Evolutionary conservation across 331 rosid species (phyloP).

Genomic region (Telfairia occidentalis): DNA sequence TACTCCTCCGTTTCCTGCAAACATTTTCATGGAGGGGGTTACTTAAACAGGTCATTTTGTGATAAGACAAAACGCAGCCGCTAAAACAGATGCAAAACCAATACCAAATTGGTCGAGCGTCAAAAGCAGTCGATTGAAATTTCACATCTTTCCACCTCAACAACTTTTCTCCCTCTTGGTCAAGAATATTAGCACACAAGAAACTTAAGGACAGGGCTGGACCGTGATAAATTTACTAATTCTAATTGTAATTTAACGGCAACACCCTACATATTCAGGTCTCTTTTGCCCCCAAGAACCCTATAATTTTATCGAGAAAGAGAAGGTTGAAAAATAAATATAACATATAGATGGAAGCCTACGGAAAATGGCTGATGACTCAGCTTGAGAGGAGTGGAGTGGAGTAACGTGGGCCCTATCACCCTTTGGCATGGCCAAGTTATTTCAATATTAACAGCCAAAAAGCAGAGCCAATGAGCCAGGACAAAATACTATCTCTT

Average conservation of each 20-base stretch:
- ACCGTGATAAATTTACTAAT: background rate
- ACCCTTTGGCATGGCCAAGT: background rate
- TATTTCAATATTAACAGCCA: background rate
- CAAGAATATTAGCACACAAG: background rate
- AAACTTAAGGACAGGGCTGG: background rate
- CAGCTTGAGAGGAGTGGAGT: background rate
- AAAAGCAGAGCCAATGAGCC: background rate
- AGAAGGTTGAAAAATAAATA: background rate
- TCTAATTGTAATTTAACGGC: too few relatives aligned
- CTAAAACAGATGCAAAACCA: background rate
- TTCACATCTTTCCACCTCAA: background rate
- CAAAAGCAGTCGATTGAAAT: background rate
- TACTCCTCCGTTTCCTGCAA: slow-evolving; percentile 44
- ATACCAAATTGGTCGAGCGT: background rate
- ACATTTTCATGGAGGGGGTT: background rate
- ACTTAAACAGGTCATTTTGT: background rate
- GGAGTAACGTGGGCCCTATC: background rate
- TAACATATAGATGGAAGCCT: background rate
- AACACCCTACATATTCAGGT: background rate
- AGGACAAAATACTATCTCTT: background rate
- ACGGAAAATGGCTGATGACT: background rate
- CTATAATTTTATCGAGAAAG: background rate
- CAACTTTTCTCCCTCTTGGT: background rate
- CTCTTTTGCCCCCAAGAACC: background rate
- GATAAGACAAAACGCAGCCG: background rate